These are phyloP conservation scores for Penicillium robsamsonii DNA, from an alignment of 495 filamentous ascomycete genomes.

Conservation along the genomic window DNA sequence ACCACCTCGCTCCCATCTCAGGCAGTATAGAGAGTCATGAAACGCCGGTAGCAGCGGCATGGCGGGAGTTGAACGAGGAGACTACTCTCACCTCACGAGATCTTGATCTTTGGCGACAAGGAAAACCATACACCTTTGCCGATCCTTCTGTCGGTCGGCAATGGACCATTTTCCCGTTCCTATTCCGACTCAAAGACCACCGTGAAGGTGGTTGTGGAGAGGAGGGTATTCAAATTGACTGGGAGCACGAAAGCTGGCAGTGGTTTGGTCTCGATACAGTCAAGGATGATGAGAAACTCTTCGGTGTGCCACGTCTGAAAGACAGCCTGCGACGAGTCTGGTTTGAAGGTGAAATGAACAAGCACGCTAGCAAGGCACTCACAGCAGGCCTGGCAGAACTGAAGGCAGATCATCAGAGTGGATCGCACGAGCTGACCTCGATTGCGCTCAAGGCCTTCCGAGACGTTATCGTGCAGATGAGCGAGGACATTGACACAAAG, in stretches of 20 bases:
- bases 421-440: conserved; percentile 54
- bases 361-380: conserved; percentile 40
- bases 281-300: conserved; percentile 37
- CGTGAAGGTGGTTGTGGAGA: conserved; percentile 27
- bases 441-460: conserved; percentile 48
- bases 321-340: conserved; percentile 57
- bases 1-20: conserved; percentile 58
- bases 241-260: conserved; percentile 59
- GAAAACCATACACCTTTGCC: conserved; percentile 56
- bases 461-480: conserved; percentile 36
- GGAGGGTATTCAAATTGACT: conserved; percentile 52
- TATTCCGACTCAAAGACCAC: conserved; percentile 49
- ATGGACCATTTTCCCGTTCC: conserved; percentile 65
- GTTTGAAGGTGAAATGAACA: conserved; percentile 49
- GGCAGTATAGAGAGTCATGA: conserved; percentile 57
- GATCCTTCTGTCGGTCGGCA: conserved; percentile 51
- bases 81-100: conserved; percentile 49
- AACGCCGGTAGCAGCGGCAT: conserved; percentile 52
- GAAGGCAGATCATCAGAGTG: conserved; percentile 53
- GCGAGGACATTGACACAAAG: conserved; percentile 12
- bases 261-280: conserved; percentile 55
- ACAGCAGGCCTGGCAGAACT: conserved; percentile 45
- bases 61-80: conserved; percentile 63
- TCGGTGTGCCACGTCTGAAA: conserved; percentile 54
- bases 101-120: conserved; percentile 52